Evolutionary conservation across 495 filamentous ascomycete species (phyloP).

Genomic region (Hypoxylon rickii): DNA sequence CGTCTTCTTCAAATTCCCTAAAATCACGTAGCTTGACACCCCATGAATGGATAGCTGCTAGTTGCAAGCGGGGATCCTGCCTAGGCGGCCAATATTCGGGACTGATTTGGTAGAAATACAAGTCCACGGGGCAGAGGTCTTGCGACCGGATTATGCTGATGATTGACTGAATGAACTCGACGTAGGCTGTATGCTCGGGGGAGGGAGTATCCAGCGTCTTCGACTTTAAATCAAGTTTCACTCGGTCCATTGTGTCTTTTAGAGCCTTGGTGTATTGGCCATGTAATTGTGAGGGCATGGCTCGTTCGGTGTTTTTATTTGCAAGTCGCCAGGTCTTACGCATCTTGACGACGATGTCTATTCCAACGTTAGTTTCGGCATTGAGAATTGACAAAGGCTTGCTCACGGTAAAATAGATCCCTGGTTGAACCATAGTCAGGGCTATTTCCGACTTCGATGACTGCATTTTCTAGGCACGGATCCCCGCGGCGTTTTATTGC

Average conservation of each 20-base stretch:
- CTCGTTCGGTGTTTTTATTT: conserved; percentile 19
- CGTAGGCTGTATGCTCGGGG: conserved; percentile 43
- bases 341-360: conserved; percentile 47
- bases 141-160: conserved; percentile 53
- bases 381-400: neutral
- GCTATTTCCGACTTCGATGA: conserved; percentile 32
- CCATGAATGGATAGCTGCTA: conserved; percentile 54
- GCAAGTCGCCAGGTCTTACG: conserved; percentile 42
- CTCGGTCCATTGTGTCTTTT: conserved; percentile 50
- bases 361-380: conserved; percentile 14
- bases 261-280: conserved; percentile 44
- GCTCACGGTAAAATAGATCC: conserved; percentile 44
- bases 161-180: conserved; percentile 50
- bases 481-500: conserved; percentile 40
- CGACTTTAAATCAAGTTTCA: conserved; percentile 49
- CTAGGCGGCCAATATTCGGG: conserved; percentile 52
- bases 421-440: conserved; percentile 49
- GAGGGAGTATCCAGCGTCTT: conserved; percentile 27
- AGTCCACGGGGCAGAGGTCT: conserved; percentile 49
- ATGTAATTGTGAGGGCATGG: too few species aligned
- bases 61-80: conserved; percentile 55
- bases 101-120: conserved; percentile 54
- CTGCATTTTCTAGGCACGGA: conserved; percentile 39
- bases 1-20: conserved; percentile 48
- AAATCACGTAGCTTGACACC: conserved; percentile 51